Percentiles rank a stretch among this genome's conserved stretches.
Conservation (phyloP, 2,329 filamentous ascomycete species). For the Trichoderma koningii region DNA sequence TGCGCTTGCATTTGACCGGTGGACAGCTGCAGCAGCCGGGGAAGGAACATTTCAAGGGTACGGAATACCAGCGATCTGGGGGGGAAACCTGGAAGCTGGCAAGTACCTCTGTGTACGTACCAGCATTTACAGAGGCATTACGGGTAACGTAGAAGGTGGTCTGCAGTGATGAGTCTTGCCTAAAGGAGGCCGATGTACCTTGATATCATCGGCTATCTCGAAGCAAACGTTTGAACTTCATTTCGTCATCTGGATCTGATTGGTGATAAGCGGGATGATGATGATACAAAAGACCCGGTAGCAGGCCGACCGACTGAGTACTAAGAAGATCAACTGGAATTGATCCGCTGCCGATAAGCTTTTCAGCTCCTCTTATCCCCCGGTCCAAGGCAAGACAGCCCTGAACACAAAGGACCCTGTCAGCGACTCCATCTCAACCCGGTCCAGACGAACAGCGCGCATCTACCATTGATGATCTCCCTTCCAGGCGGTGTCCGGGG, state of each 20-base stretch:
- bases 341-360: not conserved
- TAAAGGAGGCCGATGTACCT: too few species aligned
- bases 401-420: not conserved
- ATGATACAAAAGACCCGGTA: not conserved
- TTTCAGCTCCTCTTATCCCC: slow-evolving; percentile 7
- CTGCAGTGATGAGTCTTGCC: too few species aligned
- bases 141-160: too few species aligned
- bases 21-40: slow-evolving; percentile 9
- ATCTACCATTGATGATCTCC: not conserved
- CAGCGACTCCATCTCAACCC: not conserved
- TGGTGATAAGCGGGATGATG: not conserved
- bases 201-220: too few species aligned
- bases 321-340: not conserved
- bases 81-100: not conserved
- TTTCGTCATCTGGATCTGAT: too few species aligned
- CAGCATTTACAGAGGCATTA: too few species aligned
- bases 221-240: too few species aligned
- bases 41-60: not conserved
- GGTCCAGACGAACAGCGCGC: not conserved
- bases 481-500: slow-evolving; percentile 1
- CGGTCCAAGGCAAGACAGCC: slow-evolving; percentile 1
- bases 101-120: not conserved
- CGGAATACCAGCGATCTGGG: not conserved
- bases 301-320: not conserved
- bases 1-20: slow-evolving; percentile 15